A percentile compares a stretch with the other conserved stretches of the same genome.
Conservation (phyloP, 1,284 basidiomycete genomes). For the Schizophyllum amplum region DNA sequence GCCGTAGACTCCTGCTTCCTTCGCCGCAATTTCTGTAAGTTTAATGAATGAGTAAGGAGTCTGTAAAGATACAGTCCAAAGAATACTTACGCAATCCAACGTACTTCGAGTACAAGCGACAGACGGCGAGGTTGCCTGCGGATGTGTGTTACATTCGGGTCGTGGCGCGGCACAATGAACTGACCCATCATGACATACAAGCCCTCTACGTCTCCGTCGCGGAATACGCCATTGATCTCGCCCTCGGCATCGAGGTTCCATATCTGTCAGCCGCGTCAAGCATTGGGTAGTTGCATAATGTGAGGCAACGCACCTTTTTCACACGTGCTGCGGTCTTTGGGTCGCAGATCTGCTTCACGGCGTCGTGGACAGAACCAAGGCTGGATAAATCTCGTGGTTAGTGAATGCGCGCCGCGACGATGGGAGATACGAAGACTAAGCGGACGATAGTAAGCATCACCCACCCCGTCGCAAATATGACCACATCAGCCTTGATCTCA, state of each 20-base stretch:
- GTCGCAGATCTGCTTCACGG: conserved; percentile 35
- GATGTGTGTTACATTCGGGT: neutral
- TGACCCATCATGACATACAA: conserved; percentile 52
- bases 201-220: conserved; percentile 40
- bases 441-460: conserved; percentile 6
- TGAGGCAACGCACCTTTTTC: conserved; percentile 10
- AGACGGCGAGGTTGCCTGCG: conserved; percentile 42
- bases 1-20: neutral
- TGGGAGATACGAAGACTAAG: too few relatives aligned
- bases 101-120: conserved; percentile 49
- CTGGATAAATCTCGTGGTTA: conserved; percentile 14
- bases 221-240: conserved; percentile 43
- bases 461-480: conserved; percentile 57
- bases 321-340: conserved; percentile 33
- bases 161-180: conserved; percentile 7
- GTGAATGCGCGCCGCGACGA: too few relatives aligned
- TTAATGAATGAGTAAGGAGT: neutral
- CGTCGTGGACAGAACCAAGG: conserved; percentile 28
- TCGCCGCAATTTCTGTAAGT: neutral
- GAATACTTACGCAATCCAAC: conserved; percentile 55
- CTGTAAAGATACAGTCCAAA: neutral
- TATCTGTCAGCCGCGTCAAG: conserved; percentile 15
- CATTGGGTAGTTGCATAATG: neutral
- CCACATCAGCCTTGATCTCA: conserved; percentile 51
- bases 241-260: conserved; percentile 56